phyloP scores from a whole-genome alignment of 257 asterid genomes.

The Linaria vulgaris region DNA sequence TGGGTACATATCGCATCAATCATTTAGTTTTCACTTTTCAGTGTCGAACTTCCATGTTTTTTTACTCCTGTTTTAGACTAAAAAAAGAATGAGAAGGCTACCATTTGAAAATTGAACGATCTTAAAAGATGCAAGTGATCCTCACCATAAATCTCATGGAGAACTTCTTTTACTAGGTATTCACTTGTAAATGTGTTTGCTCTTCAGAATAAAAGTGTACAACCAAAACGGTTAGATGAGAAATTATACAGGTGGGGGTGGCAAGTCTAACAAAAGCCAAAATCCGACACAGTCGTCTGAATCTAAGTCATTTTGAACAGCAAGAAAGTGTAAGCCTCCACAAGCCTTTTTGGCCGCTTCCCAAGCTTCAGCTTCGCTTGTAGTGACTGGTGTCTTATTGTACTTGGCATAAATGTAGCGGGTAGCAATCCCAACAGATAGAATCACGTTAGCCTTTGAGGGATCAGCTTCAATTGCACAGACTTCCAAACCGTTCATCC shows the following conservation, averaged over 20 bases:
- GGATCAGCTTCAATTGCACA: conserved; percentile 76
- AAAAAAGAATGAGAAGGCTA: no score
- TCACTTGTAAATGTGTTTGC: background rate
- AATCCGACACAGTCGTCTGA: conserved; percentile 83
- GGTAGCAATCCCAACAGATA: conserved; percentile 82
- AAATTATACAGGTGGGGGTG: conserved; percentile 82
- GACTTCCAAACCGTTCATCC: conserved; percentile 95
- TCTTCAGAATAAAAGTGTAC: background rate
- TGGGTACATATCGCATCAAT: no score
- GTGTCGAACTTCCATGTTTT: no score
- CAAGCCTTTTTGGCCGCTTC: conserved; percentile 80
- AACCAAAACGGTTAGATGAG: background rate
- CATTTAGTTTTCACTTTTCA: no score
- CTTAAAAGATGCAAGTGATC: no score
- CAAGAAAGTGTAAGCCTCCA: conserved; percentile 93
- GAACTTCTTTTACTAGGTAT: background rate
- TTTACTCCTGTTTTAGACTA: no score
- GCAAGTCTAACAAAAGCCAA: conserved; percentile 90
- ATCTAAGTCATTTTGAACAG: conserved; percentile 78
- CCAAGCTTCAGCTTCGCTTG: conserved; percentile 95
- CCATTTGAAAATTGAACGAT: no score
- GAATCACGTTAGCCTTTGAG: conserved; percentile 50
- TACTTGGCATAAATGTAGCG: conserved; percentile 77
- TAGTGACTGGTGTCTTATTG: conserved; percentile 65
- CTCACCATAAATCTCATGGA: background rate